Evolutionary conservation across 768 basidiomycete species (phyloP).

Genomic region (Tylopilus cervinicoccineus): DNA sequence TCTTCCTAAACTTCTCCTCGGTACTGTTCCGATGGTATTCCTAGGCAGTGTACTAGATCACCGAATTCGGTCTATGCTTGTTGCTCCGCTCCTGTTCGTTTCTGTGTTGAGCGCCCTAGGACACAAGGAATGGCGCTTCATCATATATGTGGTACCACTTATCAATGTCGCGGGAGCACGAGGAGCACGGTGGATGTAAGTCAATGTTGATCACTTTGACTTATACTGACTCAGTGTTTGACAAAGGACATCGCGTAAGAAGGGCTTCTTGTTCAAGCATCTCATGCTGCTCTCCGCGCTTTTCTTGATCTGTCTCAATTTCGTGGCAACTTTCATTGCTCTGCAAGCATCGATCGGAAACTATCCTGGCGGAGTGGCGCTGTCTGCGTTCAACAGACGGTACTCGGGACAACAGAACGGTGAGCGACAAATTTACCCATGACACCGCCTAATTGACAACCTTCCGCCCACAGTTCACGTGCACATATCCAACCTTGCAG

Average conservation of each 20-base stretch:
- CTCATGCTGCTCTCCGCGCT: slow-evolving; percentile 43
- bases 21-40: slow-evolving; percentile 55
- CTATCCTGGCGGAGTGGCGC: slow-evolving; percentile 86
- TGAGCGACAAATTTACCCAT: slow-evolving; percentile 9
- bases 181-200: slow-evolving; percentile 63
- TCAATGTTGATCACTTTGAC: not conserved
- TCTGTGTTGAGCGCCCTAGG: slow-evolving; percentile 67
- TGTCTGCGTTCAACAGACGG: slow-evolving; percentile 55
- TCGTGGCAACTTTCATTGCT: slow-evolving; percentile 47
- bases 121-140: slow-evolving; percentile 98
- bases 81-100: slow-evolving; percentile 53
- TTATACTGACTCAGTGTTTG: not conserved
- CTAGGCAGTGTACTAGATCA: slow-evolving; percentile 48
- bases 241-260: slow-evolving; percentile 46
- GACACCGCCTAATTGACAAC: not conserved
- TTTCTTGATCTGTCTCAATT: slow-evolving; percentile 52
- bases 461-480: slow-evolving; percentile 48
- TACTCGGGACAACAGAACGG: slow-evolving; percentile 35
- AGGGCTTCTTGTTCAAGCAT: slow-evolving; percentile 42
- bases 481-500: slow-evolving; percentile 80
- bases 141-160: slow-evolving; percentile 80
- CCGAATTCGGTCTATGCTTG: slow-evolving; percentile 47
- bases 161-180: slow-evolving; percentile 78
- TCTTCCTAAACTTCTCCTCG: slow-evolving; percentile 77
- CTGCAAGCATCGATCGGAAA: slow-evolving; percentile 63